Evolutionary conservation across 2,329 filamentous ascomycete genomes (phyloP), one percentile per base, ranked within the genome.

Genomic region (Metarhizium rileyi): DNA sequence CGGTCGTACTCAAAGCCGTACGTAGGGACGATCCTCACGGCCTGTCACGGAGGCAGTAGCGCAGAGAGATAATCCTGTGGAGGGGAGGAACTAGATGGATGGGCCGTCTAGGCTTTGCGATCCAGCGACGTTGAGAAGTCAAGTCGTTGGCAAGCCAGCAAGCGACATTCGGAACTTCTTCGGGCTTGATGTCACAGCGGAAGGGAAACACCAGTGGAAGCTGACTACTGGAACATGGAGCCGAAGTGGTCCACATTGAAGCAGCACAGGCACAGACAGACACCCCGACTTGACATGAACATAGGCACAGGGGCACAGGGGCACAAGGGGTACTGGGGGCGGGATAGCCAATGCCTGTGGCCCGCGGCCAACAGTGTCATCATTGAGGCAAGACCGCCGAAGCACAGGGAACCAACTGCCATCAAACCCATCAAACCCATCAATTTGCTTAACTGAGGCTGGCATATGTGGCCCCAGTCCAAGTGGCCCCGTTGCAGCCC

Each of bases 101-200:
- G 23, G 20, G 28, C 41, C 44, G 41, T 41, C 41, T n/a, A 26
- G 35, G 22, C 46, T 40, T 42, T 28, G 27, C 10, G 18, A 22
- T 47, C 30, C 28, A 33, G 40, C 28, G 40, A 30, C 40, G 36
- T 23, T 27, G 40, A 23, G 40, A 33, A n/a, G 33, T 45, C n/a
- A n/a, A 36, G n/a, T 47, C 26, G 41, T 14, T 33, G 30, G 30
- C n/a, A 54, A 59, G 47, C 55, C 52, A 58, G 58, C 20, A 38
- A 30, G 30, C 50, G 57, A 55, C 51, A 53, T 56, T 60, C 60
- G 60, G 60, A 50, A 56, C 60, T 61, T 59, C 60, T 54, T 62
- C 60, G 60, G 57, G 50, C 47, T 50, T 46, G 50, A 51, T 50
- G 43, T 48, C 51, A 48, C 45, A 35, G 23, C 36, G 40, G 33